phyloP scores from a whole-genome alignment of 1,284 basidiomycete species.

The Fistulinella cinereoalba region DNA sequence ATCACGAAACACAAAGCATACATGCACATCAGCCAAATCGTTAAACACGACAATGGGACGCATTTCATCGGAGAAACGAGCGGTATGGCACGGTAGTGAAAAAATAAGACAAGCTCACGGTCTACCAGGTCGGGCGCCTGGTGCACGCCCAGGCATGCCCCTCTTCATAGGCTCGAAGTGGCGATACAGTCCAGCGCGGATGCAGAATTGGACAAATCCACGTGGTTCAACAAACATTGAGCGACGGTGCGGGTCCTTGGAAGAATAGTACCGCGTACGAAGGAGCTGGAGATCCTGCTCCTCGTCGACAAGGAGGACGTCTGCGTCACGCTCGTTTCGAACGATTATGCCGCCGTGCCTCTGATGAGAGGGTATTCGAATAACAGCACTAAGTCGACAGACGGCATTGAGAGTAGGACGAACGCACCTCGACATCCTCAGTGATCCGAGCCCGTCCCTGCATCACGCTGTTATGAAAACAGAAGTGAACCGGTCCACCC shows the following conservation, averaged over 20 bases:
- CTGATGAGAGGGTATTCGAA: conserved; percentile 5
- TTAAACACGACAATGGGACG: background rate
- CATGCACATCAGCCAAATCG: background rate
- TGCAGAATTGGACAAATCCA: conserved; percentile 24
- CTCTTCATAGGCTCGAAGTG: conserved; percentile 7
- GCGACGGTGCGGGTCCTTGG: conserved; percentile 12
- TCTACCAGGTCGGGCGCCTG: background rate
- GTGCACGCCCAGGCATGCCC: conserved; percentile 27
- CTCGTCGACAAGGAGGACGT: conserved; percentile 33
- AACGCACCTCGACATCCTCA: conserved; percentile 22
- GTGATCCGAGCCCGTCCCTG: conserved; percentile 21
- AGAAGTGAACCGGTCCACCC: conserved; percentile 25
- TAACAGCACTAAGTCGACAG: too few relatives aligned
- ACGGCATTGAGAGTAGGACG: background rate
- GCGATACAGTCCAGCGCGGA: conserved; percentile 12
- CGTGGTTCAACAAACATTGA: conserved; percentile 23
- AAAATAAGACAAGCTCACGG: conserved; percentile 6
- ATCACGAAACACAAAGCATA: background rate
- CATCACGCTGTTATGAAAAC: conserved; percentile 28
- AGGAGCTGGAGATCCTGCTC: conserved; percentile 22
- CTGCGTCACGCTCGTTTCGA: conserved; percentile 12
- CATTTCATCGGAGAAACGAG: too few relatives aligned
- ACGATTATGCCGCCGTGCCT: conserved; percentile 22
- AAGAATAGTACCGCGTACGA: conserved; percentile 27
- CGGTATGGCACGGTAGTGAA: background rate